Evolutionary conservation across 345 rosid genomes (phyloP).

Genomic region (Populus pruinosa): DNA sequence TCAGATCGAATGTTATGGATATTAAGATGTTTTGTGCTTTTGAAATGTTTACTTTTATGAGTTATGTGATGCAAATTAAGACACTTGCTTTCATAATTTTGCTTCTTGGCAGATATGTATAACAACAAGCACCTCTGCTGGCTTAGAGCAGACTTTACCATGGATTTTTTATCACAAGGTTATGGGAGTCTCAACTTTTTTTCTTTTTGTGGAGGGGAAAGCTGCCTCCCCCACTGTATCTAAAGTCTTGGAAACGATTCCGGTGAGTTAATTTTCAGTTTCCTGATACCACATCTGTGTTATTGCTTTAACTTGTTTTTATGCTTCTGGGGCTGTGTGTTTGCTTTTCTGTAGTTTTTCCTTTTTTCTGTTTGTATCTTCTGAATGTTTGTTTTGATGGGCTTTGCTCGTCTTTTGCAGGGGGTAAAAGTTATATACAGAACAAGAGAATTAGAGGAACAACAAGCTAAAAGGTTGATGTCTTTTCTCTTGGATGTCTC

Average conservation of each 20-base stretch:
- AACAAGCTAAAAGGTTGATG: constrained; percentile 75
- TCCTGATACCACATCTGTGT: neutral
- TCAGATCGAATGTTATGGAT: neutral
- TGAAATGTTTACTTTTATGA: neutral
- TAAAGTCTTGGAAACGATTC: constrained; percentile 65
- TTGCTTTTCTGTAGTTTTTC: constrained; percentile 6
- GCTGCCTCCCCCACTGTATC: constrained; percentile 75
- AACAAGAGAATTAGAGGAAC: constrained; percentile 81
- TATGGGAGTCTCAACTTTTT: constrained; percentile 78
- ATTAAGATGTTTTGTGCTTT: neutral
- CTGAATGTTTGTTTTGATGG: constrained; percentile 1
- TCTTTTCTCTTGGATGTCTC: neutral
- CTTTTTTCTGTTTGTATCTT: constrained; percentile 1
- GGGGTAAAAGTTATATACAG: constrained; percentile 78
- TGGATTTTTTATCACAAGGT: constrained; percentile 93
- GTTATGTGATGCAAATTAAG: neutral
- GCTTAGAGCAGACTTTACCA: constrained; percentile 78
- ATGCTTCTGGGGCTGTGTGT: constrained; percentile 2
- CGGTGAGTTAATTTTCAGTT: constrained; percentile 45
- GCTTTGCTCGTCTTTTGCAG: constrained; percentile 31
- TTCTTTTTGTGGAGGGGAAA: constrained; percentile 91
- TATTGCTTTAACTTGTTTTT: neutral
- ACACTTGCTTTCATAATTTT: neutral
- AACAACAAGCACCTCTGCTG: constrained; percentile 89
- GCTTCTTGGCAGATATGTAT: constrained; percentile 60